Conservation (phyloP, 1,139 yeast species). For the Suhomyces panamericanus region DNA sequence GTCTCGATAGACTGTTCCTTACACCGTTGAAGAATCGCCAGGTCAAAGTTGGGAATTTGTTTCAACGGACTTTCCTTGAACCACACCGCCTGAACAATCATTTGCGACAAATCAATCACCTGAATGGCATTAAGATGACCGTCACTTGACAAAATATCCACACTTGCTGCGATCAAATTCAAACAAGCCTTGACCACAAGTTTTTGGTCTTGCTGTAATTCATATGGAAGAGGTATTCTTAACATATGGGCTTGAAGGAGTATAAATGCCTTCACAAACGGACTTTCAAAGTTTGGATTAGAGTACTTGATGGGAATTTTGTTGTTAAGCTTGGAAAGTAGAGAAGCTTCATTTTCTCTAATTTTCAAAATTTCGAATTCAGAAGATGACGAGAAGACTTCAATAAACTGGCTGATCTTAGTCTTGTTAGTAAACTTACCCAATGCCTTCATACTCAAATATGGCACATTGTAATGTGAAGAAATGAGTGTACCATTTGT, state of each 20-base stretch:
- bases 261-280: constrained; percentile 69
- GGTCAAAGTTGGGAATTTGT: constrained; percentile 74
- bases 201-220: constrained; percentile 58
- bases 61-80: constrained; percentile 67
- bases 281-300: constrained; percentile 46
- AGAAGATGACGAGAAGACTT: constrained; percentile 61
- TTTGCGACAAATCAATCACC: constrained; percentile 87
- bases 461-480: constrained; percentile 66
- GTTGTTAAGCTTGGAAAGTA: constrained; percentile 52
- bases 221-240: constrained; percentile 55
- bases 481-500: constrained; percentile 74
- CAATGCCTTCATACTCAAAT: constrained; percentile 62
- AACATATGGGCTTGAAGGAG: constrained; percentile 82
- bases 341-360: constrained; percentile 55
- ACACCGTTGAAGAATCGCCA: constrained; percentile 60
- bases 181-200: constrained; percentile 50
- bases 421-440: constrained; percentile 55
- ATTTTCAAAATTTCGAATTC: constrained; percentile 70
- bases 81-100: constrained; percentile 89
- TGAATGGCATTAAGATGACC: constrained; percentile 76
- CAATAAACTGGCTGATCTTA: constrained; percentile 63
- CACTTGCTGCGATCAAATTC: constrained; percentile 60
- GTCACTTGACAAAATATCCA: constrained; percentile 77
- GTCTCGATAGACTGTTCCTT: constrained; percentile 57
- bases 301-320: constrained; percentile 59